phyloP scores from a whole-genome alignment of 2,329 filamentous ascomycete species.

The Fusarium globosum region DNA sequence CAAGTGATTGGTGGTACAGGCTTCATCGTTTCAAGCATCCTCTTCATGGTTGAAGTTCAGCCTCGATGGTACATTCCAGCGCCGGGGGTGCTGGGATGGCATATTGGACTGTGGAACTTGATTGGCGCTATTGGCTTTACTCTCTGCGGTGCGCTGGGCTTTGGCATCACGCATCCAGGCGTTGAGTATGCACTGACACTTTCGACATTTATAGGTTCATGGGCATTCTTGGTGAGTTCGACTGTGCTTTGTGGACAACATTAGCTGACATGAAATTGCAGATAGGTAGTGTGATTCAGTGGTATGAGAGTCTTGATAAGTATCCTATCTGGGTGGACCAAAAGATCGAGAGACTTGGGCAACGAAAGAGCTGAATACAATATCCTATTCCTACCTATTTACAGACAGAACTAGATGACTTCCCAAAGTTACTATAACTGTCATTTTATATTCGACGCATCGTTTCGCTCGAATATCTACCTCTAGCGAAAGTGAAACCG shows the following conservation, averaged over 20 bases:
- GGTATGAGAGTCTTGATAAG: not conserved
- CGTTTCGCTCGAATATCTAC: too few relatives aligned
- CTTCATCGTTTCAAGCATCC: slow-evolving; percentile 67
- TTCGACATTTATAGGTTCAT: slow-evolving; percentile 61
- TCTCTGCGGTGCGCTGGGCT: slow-evolving; percentile 67
- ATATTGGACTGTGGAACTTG: slow-evolving; percentile 74
- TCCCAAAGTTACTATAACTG: not conserved
- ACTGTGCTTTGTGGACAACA: rapidly evolving
- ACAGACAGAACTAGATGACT: not conserved
- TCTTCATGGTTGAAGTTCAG: slow-evolving; percentile 77
- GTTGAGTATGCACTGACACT: slow-evolving; percentile 58
- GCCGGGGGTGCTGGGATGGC: slow-evolving; percentile 69
- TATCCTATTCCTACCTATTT: not conserved
- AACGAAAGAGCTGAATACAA: not conserved
- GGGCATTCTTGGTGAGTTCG: slow-evolving; percentile 56
- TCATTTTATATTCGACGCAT: not conserved
- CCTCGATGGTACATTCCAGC: slow-evolving; percentile 71
- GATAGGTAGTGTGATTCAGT: slow-evolving; percentile 13
- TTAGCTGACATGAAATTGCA: not conserved
- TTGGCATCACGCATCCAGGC: slow-evolving; percentile 51
- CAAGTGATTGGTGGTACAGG: slow-evolving; percentile 71
- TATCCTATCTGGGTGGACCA: not conserved
- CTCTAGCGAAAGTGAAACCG: too few relatives aligned
- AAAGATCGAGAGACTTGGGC: not conserved
- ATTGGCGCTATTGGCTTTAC: slow-evolving; percentile 73